These are phyloP conservation scores for Paraphaeosphaeria sporulosa DNA, from an alignment of 2,329 filamentous ascomycete species.

Conservation along the genomic window DNA sequence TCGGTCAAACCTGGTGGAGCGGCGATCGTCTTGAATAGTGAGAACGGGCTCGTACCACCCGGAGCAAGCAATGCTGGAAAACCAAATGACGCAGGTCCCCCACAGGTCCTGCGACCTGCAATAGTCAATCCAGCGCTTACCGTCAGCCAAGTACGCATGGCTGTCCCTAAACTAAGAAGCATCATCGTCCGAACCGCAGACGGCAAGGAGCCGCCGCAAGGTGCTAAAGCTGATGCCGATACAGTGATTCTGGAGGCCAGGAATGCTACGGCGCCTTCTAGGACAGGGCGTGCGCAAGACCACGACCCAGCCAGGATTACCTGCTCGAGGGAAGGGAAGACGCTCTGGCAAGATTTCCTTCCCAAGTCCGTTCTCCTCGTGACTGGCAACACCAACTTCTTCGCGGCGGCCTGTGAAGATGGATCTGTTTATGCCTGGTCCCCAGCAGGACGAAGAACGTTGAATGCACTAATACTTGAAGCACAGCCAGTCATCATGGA, in stretches of 20 bases:
- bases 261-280: conserved; percentile 72
- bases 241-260: conserved; percentile 83
- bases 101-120: conserved; percentile 87
- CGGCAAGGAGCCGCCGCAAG: conserved; percentile 60
- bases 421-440: conserved; percentile 91
- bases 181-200: conserved; percentile 86
- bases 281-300: conserved; percentile 67
- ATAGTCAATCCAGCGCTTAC: conserved; percentile 83
- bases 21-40: conserved; percentile 77
- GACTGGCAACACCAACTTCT: conserved; percentile 89
- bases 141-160: conserved; percentile 83
- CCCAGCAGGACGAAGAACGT: conserved; percentile 82
- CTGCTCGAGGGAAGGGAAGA: conserved; percentile 78
- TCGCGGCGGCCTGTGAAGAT: conserved; percentile 93
- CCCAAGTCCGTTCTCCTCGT: conserved; percentile 87
- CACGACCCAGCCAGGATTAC: conserved; percentile 86
- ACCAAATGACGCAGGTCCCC: conserved; percentile 58
- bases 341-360: conserved; percentile 93
- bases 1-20: conserved; percentile 72
- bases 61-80: conserved; percentile 57
- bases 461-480: conserved; percentile 87
- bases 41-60: conserved; percentile 80
- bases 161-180: conserved; percentile 84
- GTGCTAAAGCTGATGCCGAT: conserved; percentile 61
- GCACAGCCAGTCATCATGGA: conserved; percentile 94